Evolutionary conservation across 2,329 filamentous ascomycete genomes (phyloP).

Genomic region (Trichophyton benhamiae): DNA sequence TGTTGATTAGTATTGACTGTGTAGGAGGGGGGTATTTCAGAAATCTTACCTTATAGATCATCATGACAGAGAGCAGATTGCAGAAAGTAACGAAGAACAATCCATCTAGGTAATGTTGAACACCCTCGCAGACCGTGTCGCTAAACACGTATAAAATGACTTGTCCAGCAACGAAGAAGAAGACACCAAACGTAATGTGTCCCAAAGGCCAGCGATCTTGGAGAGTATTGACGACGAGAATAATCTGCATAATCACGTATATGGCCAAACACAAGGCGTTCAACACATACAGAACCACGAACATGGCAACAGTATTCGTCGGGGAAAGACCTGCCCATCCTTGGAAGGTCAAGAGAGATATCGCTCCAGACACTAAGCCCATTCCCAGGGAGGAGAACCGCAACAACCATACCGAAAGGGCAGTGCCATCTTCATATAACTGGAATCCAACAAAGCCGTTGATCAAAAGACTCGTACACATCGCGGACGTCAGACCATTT

Average conservation of each 20-base stretch:
- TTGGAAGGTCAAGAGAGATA: constrained; percentile 87
- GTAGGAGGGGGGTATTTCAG: not conserved
- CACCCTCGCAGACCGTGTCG: constrained; percentile 65
- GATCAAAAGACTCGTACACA: constrained; percentile 81
- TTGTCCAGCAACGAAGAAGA: constrained; percentile 87
- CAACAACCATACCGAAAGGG: constrained; percentile 84
- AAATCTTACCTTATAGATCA: constrained; percentile 81
- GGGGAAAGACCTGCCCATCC: constrained; percentile 75
- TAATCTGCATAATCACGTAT: constrained; percentile 75
- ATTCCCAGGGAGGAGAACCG: constrained; percentile 64
- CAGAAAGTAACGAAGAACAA: constrained; percentile 88
- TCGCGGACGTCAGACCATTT: constrained; percentile 68
- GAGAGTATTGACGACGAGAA: constrained; percentile 78
- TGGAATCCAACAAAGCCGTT: constrained; percentile 98
- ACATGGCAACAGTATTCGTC: constrained; percentile 75
- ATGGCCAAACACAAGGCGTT: constrained; percentile 77
- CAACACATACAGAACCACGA: constrained; percentile 81
- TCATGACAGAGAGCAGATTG: constrained; percentile 94
- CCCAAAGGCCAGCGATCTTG: constrained; percentile 93
- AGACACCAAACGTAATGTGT: constrained; percentile 77
- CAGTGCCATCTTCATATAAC: constrained; percentile 92
- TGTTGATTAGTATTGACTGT: not conserved
- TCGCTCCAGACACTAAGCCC: constrained; percentile 75
- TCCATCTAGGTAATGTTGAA: constrained; percentile 87
- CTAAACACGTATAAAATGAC: constrained; percentile 87